These are phyloP conservation scores for Colletotrichum noveboracense DNA, from an alignment of 2,329 filamentous ascomycete species.

Conservation along the genomic window DNA sequence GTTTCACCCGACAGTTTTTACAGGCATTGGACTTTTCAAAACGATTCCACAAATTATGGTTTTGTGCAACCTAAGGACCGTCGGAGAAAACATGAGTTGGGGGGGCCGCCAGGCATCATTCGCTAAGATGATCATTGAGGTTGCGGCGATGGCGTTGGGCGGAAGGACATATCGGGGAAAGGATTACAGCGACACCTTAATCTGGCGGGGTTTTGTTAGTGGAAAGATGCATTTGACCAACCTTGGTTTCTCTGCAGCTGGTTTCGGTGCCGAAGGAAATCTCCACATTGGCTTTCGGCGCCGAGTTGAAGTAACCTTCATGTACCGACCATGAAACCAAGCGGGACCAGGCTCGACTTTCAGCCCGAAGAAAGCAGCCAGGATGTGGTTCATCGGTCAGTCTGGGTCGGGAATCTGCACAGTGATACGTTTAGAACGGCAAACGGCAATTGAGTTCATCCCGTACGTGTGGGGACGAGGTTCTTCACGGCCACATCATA, in stretches of 20 bases:
- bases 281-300: neutral
- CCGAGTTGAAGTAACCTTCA: neutral
- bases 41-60: neutral
- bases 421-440: neutral
- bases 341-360: neutral
- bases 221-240: neutral
- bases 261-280: neutral
- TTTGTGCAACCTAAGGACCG: neutral
- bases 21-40: neutral
- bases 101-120: neutral
- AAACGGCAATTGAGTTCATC: neutral
- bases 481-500: neutral
- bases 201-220: neutral
- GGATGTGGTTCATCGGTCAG: neutral
- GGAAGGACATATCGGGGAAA: neutral
- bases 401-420: neutral
- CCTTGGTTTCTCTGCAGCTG: neutral
- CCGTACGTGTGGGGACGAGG: neutral
- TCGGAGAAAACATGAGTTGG: neutral
- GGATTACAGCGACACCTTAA: neutral
- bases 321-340: neutral
- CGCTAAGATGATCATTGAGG: neutral
- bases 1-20: neutral
- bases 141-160: neutral
- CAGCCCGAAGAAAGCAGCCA: neutral